Evolutionary conservation across 2,329 filamentous ascomycete genomes (phyloP).

Genomic region (Nigrospora sphaerica): DNA sequence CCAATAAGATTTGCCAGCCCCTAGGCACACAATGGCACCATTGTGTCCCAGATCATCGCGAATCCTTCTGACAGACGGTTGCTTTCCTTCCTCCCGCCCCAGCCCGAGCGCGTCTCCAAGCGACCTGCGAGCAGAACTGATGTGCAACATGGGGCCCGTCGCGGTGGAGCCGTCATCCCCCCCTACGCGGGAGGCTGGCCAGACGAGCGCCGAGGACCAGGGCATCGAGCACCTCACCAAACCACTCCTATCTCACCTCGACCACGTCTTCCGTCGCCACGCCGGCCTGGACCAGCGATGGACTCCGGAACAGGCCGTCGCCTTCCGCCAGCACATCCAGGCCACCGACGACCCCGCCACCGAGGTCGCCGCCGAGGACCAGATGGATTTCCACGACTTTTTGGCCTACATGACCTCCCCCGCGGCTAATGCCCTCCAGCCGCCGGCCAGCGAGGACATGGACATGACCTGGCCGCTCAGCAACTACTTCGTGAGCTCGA

Average conservation of each 20-base stretch:
- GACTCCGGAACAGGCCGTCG: neutral
- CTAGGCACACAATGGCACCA: too few relatives aligned
- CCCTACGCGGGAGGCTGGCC: too few relatives aligned
- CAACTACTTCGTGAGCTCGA: conserved; percentile 89
- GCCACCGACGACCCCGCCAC: conserved; percentile 17
- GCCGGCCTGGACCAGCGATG: neutral
- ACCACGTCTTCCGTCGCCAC: neutral
- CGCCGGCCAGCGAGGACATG: conserved; percentile 22
- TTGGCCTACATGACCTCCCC: conserved; percentile 47
- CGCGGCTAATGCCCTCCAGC: conserved; percentile 33
- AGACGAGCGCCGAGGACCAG: too few relatives aligned
- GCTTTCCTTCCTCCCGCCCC: too few relatives aligned
- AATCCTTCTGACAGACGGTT: neutral
- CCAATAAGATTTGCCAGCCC: too few relatives aligned
- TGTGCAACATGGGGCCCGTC: too few relatives aligned
- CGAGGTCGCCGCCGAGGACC: conserved; percentile 6
- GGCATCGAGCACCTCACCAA: too few relatives aligned
- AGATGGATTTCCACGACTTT: conserved; percentile 40
- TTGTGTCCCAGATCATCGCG: conserved; percentile 10
- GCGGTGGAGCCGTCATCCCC: too few relatives aligned
- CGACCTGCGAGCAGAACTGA: too few relatives aligned
- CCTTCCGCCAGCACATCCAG: neutral
- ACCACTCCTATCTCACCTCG: neutral
- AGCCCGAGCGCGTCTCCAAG: too few relatives aligned
- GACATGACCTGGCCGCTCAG: conserved; percentile 71